A percentile compares a stretch with the other conserved stretches of the same genome.
phyloP scores from a whole-genome alignment of 1,139 yeast species.

The Pichia sp. region DNA sequence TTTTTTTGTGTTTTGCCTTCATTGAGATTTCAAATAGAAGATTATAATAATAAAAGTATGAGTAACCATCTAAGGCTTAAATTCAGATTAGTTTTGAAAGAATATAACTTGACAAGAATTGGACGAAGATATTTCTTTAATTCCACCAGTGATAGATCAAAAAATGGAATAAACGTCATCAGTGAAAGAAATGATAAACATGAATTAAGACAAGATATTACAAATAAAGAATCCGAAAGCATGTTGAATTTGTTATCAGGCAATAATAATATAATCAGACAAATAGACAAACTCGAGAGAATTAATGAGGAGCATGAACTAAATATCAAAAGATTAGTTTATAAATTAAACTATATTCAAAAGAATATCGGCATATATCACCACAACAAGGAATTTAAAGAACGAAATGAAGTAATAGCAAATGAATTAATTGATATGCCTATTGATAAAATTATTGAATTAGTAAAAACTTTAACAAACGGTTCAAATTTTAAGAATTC shows the following conservation, averaged over 20 bases:
- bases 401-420: neutral
- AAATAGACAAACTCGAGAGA: conserved; percentile 5
- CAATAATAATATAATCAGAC: neutral
- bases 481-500: neutral
- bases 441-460: conserved; percentile 1
- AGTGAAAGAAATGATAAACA: neutral
- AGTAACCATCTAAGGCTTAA: neutral
- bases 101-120: neutral
- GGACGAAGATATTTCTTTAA: neutral
- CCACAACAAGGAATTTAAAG: neutral
- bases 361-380: conserved; percentile 8
- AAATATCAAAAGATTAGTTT: conserved; percentile 5
- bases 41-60: neutral
- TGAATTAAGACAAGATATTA: neutral
- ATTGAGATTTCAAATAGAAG: neutral
- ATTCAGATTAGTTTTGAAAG: neutral
- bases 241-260: neutral
- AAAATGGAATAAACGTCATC: no score
- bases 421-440: conserved; percentile 11
- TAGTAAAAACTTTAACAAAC: neutral
- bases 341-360: conserved; percentile 8
- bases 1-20: neutral
- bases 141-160: neutral
- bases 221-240: neutral
- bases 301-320: conserved; percentile 2